A percentile compares a stretch with the other conserved stretches of the same genome.
phyloP scores from a whole-genome alignment of 768 basidiomycete species.

The Panaeolus papilionaceus region DNA sequence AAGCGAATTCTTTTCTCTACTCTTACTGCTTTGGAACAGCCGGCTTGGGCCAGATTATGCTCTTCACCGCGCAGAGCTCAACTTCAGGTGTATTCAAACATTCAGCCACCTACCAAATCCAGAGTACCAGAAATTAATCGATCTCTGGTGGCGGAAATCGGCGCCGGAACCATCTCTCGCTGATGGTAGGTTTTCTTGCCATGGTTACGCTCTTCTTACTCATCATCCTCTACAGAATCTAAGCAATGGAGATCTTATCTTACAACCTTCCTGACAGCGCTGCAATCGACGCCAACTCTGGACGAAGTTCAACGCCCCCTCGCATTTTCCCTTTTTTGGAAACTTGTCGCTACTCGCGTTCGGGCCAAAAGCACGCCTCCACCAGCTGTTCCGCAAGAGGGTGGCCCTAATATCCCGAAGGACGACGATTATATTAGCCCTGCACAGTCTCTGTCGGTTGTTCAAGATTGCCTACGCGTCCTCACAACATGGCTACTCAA shows the following conservation, averaged over 20 bases:
- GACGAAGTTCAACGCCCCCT: neutral
- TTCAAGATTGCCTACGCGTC: neutral
- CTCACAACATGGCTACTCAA: neutral
- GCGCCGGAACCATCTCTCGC: neutral
- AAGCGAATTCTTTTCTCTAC: neutral
- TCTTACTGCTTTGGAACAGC: neutral
- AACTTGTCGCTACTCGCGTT: neutral
- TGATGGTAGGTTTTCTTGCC: neutral
- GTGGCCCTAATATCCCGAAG: neutral
- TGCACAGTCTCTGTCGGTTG: neutral
- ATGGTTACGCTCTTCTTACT: neutral
- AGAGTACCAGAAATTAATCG: slow-evolving; percentile 1
- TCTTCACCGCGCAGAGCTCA: slow-evolving; percentile 2
- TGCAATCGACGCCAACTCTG: neutral
- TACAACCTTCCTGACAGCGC: neutral
- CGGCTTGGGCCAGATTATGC: neutral
- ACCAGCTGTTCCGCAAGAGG: neutral
- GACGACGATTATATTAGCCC: neutral
- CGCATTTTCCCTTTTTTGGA: slow-evolving; percentile 1
- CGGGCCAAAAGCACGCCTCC: neutral
- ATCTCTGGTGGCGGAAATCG: neutral
- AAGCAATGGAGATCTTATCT: slow-evolving; percentile 5
- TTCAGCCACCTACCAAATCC: neutral
- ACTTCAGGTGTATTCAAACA: slow-evolving; percentile 3
- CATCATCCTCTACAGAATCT: neutral